Conservation (phyloP, 2,329 filamentous ascomycete species). For the Penicillium sclerotiorum region DNA sequence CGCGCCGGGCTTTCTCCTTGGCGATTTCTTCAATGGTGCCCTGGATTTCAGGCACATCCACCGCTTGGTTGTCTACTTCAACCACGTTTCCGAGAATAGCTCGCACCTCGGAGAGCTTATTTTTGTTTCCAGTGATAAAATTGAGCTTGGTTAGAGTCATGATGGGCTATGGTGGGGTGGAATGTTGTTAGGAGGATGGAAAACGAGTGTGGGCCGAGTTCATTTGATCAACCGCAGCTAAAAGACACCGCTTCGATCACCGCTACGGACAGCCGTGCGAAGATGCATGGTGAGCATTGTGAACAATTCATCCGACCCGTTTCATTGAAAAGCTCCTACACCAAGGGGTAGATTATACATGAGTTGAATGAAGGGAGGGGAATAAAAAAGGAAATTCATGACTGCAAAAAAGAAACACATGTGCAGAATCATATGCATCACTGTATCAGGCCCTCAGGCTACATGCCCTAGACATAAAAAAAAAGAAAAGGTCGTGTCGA, state of each 20-base stretch:
- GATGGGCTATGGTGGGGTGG: slow-evolving; percentile 35
- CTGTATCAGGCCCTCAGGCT: slow-evolving; percentile 22
- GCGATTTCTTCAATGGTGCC: slow-evolving; percentile 92
- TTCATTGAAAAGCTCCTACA: background rate
- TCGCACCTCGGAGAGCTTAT: slow-evolving; percentile 88
- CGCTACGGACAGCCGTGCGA: background rate
- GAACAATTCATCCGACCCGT: background rate
- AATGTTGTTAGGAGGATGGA: background rate
- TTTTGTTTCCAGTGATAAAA: slow-evolving; percentile 96
- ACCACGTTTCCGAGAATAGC: slow-evolving; percentile 78
- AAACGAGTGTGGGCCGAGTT: slow-evolving; percentile 1
- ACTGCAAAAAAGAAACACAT: no score
- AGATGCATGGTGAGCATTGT: background rate
- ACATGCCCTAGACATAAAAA: slow-evolving; percentile 19
- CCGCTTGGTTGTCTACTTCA: slow-evolving; percentile 69
- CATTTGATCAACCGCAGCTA: background rate
- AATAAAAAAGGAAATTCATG: background rate
- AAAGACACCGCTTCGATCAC: background rate
- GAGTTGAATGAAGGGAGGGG: slow-evolving; percentile 49
- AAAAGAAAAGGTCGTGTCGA: slow-evolving; percentile 21
- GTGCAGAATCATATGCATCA: slow-evolving; percentile 27
- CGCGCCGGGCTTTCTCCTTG: slow-evolving; percentile 78
- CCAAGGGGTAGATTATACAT: slow-evolving; percentile 59
- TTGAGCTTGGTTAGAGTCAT: slow-evolving; percentile 63
- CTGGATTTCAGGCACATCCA: slow-evolving; percentile 89